Evolutionary conservation across 495 filamentous ascomycete genomes (phyloP).

Genomic region (Penicillium waksmanii): DNA sequence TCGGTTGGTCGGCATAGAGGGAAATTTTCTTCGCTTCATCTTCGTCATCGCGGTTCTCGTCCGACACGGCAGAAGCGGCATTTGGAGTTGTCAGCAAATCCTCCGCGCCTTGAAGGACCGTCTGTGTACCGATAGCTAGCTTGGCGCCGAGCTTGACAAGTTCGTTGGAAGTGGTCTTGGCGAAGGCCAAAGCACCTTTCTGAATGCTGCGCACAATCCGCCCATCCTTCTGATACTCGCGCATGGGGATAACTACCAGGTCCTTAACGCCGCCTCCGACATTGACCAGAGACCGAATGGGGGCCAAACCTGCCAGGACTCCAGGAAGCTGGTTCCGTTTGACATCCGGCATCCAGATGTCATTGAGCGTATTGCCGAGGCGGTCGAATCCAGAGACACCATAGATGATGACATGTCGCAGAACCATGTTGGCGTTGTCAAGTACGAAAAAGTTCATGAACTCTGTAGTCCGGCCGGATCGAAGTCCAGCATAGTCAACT

Average conservation of each 20-base stretch:
- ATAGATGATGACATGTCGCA: constrained; percentile 89
- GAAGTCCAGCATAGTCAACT: constrained; percentile 89
- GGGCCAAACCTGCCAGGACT: constrained; percentile 86
- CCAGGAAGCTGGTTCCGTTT: constrained; percentile 86
- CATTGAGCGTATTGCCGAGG: constrained; percentile 84
- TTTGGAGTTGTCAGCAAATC: constrained; percentile 63
- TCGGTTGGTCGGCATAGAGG: constrained; percentile 89
- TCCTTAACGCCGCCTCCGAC: constrained; percentile 85
- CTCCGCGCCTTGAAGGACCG: constrained; percentile 84
- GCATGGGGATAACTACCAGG: constrained; percentile 84
- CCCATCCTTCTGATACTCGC: constrained; percentile 92
- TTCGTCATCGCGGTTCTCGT: constrained; percentile 64
- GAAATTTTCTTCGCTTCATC: constrained; percentile 77
- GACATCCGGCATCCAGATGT: constrained; percentile 97
- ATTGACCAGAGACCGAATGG: constrained; percentile 86
- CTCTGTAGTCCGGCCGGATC: constrained; percentile 97
- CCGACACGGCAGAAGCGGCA: constrained; percentile 29
- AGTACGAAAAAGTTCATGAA: constrained; percentile 99
- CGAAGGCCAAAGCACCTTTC: constrained; percentile 87
- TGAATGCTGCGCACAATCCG: constrained; percentile 87
- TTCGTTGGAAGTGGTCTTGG: constrained; percentile 88
- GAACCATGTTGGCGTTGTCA: constrained; percentile 82
- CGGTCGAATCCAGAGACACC: constrained; percentile 88
- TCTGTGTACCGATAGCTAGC: constrained; percentile 92
- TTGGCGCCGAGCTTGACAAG: constrained; percentile 92